phyloP scores from a whole-genome alignment of 2,329 filamentous ascomycete genomes.

The Trichophyton benhamiae region DNA sequence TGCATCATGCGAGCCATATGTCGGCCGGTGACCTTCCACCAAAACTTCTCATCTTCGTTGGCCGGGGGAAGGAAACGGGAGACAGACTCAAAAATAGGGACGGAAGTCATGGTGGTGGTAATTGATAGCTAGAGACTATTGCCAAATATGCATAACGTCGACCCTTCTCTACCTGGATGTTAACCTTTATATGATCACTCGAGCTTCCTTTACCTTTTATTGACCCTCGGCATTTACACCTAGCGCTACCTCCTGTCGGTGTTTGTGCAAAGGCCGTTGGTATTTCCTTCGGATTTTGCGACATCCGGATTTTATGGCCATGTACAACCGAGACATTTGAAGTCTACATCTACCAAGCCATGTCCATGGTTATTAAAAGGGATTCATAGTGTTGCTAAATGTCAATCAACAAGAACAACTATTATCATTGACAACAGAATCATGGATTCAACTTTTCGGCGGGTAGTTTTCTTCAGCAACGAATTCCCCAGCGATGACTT shows the following conservation, averaged over 20 bases:
- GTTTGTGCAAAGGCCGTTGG: neutral
- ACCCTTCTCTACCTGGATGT: neutral
- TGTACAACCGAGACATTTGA: neutral
- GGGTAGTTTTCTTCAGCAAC: constrained; percentile 36
- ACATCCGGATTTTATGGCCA: neutral
- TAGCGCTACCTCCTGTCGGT: neutral
- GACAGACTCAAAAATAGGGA: neutral
- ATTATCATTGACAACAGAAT: neutral
- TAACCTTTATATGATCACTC: neutral
- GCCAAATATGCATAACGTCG: neutral
- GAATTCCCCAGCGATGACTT: constrained; percentile 39
- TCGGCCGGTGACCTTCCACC: neutral
- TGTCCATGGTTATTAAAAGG: neutral
- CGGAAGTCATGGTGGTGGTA: neutral
- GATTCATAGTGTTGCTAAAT: neutral
- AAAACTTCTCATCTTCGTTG: neutral
- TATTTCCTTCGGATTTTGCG: neutral
- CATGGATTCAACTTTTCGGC: neutral
- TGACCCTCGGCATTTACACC: neutral
- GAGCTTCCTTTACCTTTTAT: neutral
- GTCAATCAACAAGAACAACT: neutral
- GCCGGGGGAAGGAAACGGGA: neutral
- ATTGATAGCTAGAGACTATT: neutral
- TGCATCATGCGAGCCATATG: constrained; percentile 1
- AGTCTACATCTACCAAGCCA: neutral